Base-by-base conservation (phyloP, 768 basidiomycete species). In the Tulasnella sp. region DNA sequence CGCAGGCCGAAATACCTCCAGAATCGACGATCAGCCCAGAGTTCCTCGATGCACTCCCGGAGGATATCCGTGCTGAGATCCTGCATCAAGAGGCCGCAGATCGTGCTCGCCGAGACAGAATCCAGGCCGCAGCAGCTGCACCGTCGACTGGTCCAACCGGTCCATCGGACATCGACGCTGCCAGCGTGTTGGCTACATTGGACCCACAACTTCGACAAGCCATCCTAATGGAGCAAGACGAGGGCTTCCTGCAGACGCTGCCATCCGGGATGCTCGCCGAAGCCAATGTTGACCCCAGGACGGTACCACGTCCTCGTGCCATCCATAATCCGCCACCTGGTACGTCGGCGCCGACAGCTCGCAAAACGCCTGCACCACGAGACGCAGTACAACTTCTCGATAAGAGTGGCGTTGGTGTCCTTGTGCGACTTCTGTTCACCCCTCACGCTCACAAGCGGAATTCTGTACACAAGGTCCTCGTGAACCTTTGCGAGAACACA, bases 31-130 rank as follows among this genome's bases (percentile, higher is more conserved):
- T 99, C 70, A 94, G 88, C 70, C 69, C 84, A 1, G 96, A 99
- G 73, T 99, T 99, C 72, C 78, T 99, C 48, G 89, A 97, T 65
- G 96, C 96, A 0, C 76, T 98, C 3, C 96, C 96, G 2, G 89
- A 93, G 2, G 93, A 96, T 66, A 88, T 99, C 58, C 86, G 96
- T 22, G 92, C 92, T 0, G 96, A 99, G 68, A 92, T 99, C 49
- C 81, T 99, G 22, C 91, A 96, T 68, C 92, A 97, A 71, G 94
- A 98, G 71, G 82, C 85, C 2, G 71, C 87, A 58, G 92, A 97
- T 65, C 83, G 84, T 57, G 76, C 84, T 24, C 75, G 85, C n/a
- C 66, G 67, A 8, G 65, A 63, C 38, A 78, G 81, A 31, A 68
- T 73, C 21, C 69, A 63, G 3, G 71, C 72, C 7, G 71, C 73